Evolutionary conservation across 176 grass and related monocot genomes (phyloP), one percentile per base, ranked within the genome.

Genomic region (Bromus sterilis): DNA sequence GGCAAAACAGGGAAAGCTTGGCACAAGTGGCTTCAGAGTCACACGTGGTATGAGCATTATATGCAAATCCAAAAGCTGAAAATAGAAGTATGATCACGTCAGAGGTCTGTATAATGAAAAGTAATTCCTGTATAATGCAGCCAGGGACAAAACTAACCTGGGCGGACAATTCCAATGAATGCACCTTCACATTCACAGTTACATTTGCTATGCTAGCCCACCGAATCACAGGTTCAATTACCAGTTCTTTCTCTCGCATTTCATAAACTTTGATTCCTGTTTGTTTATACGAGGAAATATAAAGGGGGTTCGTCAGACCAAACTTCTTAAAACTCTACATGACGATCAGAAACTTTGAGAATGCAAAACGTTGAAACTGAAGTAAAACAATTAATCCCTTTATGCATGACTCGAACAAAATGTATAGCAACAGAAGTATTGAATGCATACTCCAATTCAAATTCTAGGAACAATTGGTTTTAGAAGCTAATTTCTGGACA

Each of bases 1-100:
- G 9, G 90, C 80, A 78, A 94, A 98, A 71, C 95, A 94, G 51
- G 95, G 95, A 83, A 98, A 98, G 61, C 89, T 98, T 86, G 95
- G 92, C 67, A 98, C 95, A 66, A 98, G 90, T 28, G 95, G 92
- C 84, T 98, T 98, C 67, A 98, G 51, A 84, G 88, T 98, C 34
- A 89, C 35, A 36, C 95, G 95, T 75, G 95, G 92, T 75, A 75
- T 78, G 62, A 98, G 74, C 29, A 76, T 88, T 89, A 88, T 41
- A 84, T 91, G 75, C 56, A 93, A 80, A 88, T 98, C 92, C 49
- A 89, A n/a, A 39, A 98, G 76, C 95, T 98, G 80, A 86, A 80
- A 81, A 87, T 43, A 57, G 16, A 3, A 77, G 31, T 68, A 71
- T 46, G n/a, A n/a, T 81, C 36, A 78, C 0, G 43, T 65, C 34